Evolutionary conservation across 106 monocot species (phyloP), one percentile per base, ranked within the genome.

Genomic region (Chionographis japonica): DNA sequence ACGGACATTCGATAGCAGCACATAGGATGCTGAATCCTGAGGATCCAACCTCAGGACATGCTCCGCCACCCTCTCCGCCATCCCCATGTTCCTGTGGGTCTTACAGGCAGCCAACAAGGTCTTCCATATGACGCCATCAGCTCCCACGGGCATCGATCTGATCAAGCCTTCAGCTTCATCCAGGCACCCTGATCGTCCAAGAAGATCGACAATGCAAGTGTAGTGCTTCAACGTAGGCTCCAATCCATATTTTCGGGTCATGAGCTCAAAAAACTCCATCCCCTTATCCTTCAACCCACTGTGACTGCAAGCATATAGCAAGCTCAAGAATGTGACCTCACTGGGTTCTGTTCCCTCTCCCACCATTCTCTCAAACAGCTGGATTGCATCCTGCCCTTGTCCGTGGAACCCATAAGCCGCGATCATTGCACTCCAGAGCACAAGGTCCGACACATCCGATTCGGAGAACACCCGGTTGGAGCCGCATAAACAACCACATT

Each of bases 171-270:
- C 84, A 15, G 91, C 86, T 63, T 86, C 79, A n/a, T 68, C 70
- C 54, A 91, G 69, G 52, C 63, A 71, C 12, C 86, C 81, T n/a
- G 76, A 73, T 20, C 90, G 61, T 9, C 90, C 90, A 1, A 91
- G 73, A 12, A 91, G 90, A 81, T 91, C 86, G 4, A 91, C 91
- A 14, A 91, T 68, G 69, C 91, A 91, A 27, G 91, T 91, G 69
- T 86, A 91, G 70, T 91, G 91, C 74, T 79, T 79, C 50, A 91
- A n/a, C 12, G 67, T 63, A 8, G 91, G 91, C 39, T 69, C 50
- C 63, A 86, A 6, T 14, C 46, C 56, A 58, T 87, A 82, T 6
- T 54, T 75, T 17, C 72, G 16, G 2, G 4, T 79, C 91, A 91
- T 86, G 4, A 81, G 76, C 71, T 79, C 60, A 15, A 91, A 81